Evolutionary conservation across 768 basidiomycete genomes (phyloP).

Genomic region (Russula compacta): DNA sequence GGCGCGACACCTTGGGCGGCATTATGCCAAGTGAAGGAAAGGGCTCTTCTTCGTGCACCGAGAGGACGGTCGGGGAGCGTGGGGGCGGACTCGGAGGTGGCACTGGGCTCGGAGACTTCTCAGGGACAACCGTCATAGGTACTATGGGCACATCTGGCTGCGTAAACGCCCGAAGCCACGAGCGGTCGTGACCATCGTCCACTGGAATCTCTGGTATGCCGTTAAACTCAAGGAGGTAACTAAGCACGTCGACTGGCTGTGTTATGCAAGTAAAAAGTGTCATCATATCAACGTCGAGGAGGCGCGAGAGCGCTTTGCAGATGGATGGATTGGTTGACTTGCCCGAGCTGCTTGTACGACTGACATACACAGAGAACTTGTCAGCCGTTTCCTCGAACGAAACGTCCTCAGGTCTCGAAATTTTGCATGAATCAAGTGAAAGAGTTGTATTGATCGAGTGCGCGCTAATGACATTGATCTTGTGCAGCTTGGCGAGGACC

Average conservation of each 20-base stretch:
- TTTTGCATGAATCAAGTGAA: not conserved
- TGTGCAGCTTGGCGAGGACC: constrained; percentile 8
- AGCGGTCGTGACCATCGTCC: constrained; percentile 1
- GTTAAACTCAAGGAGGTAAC: not conserved
- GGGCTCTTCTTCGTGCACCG: not conserved
- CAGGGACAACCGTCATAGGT: not conserved
- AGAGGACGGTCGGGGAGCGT: not conserved
- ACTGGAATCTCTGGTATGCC: constrained; percentile 7
- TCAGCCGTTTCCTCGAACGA: constrained; percentile 1
- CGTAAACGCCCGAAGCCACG: constrained; percentile 10
- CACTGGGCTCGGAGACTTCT: not conserved
- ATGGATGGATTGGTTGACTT: not conserved
- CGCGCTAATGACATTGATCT: constrained; percentile 9
- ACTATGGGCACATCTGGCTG: constrained; percentile 10
- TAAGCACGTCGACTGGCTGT: not conserved
- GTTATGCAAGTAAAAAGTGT: constrained; percentile 2
- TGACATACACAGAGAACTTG: constrained; percentile 9
- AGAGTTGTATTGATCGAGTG: constrained; percentile 8
- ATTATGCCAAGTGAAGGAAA: constrained; percentile 3
- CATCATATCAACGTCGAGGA: constrained; percentile 5
- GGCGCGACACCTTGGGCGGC: not conserved
- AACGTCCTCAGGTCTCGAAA: constrained; percentile 1
- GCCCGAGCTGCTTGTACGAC: not conserved
- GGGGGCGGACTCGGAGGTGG: not conserved
- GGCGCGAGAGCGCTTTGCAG: not conserved